phyloP scores from a whole-genome alignment of 495 filamentous ascomycete genomes.

The Penicillium paradoxum region DNA sequence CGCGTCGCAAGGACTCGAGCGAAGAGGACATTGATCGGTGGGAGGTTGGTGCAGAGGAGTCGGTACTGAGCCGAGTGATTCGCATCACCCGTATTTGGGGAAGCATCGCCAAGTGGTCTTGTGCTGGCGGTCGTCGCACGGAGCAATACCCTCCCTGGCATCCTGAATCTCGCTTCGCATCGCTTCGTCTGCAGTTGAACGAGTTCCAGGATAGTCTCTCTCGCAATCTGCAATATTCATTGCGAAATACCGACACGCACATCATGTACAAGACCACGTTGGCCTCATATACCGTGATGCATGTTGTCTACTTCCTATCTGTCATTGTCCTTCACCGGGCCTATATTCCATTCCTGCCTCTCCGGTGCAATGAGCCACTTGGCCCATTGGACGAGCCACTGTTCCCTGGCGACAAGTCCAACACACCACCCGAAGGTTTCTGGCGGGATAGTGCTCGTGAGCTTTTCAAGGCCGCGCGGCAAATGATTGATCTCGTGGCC shows the following conservation, averaged over 20 bases:
- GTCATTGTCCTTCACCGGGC: conserved; percentile 75
- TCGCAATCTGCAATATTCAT: conserved; percentile 62
- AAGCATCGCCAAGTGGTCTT: conserved; percentile 69
- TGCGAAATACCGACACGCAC: conserved; percentile 73
- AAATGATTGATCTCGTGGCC: conserved; percentile 70
- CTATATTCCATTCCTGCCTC: conserved; percentile 76
- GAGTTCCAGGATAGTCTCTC: conserved; percentile 66
- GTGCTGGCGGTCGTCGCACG: conserved; percentile 61
- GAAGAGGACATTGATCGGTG: conserved; percentile 60
- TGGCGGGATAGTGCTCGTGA: conserved; percentile 73
- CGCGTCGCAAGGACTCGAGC: conserved; percentile 59
- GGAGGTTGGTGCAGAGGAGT: conserved; percentile 59
- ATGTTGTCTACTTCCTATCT: conserved; percentile 72
- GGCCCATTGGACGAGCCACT: conserved; percentile 71
- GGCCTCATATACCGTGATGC: conserved; percentile 70
- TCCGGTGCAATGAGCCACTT: conserved; percentile 60
- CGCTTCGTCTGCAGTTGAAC: conserved; percentile 55
- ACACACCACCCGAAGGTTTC: conserved; percentile 51
- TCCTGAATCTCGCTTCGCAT: conserved; percentile 54
- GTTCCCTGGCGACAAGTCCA: conserved; percentile 51
- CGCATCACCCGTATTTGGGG: conserved; percentile 77
- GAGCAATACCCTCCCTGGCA: conserved; percentile 62
- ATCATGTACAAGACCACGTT: conserved; percentile 67
- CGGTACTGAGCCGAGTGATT: conserved; percentile 69
- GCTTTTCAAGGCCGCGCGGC: conserved; percentile 65